phyloP scores from a whole-genome alignment of 176 grass and related monocot species.

The Juncus effusus region DNA sequence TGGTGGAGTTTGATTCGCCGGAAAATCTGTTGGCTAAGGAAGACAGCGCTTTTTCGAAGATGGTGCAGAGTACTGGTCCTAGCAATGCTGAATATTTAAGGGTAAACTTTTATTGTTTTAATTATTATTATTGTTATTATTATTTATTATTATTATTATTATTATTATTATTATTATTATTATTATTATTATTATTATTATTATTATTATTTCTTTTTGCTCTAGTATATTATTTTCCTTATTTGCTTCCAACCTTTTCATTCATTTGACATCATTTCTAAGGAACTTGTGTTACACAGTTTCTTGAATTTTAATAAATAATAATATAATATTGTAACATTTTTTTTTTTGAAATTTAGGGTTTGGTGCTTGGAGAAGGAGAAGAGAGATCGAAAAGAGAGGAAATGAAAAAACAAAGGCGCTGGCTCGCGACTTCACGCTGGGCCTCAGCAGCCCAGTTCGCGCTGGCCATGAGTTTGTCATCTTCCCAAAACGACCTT shows the following conservation, averaged over 20 bases:
- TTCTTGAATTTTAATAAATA: too few species aligned
- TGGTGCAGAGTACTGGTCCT: constrained; percentile 95
- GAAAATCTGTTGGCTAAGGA: constrained; percentile 82
- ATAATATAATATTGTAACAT: too few species aligned
- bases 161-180: too few species aligned
- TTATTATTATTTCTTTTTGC: too few species aligned
- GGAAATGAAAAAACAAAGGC: constrained; percentile 61
- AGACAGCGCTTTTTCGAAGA: constrained; percentile 88
- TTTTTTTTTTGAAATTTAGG: constrained; percentile 40
- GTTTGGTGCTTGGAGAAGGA: constrained; percentile 57
- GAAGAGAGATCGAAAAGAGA: constrained; percentile 61
- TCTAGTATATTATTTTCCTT: too few species aligned
- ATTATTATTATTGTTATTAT: too few species aligned
- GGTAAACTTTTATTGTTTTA: constrained; percentile 41
- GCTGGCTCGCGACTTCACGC: constrained; percentile 74
- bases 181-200: too few species aligned
- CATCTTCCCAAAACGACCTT: constrained; percentile 81
- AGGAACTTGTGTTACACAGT: too few species aligned
- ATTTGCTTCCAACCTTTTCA: too few species aligned
- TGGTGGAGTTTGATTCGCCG: constrained; percentile 86
- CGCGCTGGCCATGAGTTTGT: constrained; percentile 64
- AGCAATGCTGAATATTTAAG: constrained; percentile 91
- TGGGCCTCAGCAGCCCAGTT: constrained; percentile 87
- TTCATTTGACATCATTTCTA: background rate
- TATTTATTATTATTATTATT: too few species aligned